Evolutionary conservation across 208 protist species (phyloP).

Genomic region (Angomonas ambiguus): DNA sequence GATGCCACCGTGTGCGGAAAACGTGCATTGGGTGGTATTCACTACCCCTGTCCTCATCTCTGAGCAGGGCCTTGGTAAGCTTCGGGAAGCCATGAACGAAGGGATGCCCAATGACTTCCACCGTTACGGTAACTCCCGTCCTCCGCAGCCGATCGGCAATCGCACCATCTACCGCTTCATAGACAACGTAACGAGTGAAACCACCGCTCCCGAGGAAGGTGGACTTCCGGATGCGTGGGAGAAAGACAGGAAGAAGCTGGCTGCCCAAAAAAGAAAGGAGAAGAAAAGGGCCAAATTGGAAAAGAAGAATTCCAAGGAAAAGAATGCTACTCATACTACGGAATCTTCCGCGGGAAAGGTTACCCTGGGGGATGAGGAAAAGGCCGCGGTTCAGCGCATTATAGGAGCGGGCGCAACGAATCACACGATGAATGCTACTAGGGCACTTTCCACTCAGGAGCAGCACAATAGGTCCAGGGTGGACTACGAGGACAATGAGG

Average conservation of each 20-base stretch:
- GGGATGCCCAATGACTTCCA: constrained; percentile 46
- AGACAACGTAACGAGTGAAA: constrained; percentile 15
- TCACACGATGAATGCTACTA: too few species aligned
- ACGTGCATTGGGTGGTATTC: constrained; percentile 75
- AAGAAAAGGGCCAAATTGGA: not conserved
- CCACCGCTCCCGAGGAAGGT: not conserved
- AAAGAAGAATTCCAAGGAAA: constrained; percentile 6
- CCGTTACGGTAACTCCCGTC: constrained; percentile 46
- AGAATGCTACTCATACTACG: not conserved
- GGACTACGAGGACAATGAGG: too few species aligned
- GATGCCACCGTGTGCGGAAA: constrained; percentile 67
- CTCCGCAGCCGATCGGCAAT: constrained; percentile 56
- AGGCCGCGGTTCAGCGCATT: too few species aligned
- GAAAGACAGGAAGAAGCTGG: not conserved
- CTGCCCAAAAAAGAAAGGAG: not conserved
- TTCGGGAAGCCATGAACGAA: constrained; percentile 40
- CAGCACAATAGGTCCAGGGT: too few species aligned
- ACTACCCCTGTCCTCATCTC: constrained; percentile 69
- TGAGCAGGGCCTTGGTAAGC: constrained; percentile 32
- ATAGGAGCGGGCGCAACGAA: too few species aligned
- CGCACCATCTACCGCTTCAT: constrained; percentile 63
- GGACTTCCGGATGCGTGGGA: constrained; percentile 2
- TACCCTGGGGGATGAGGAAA: too few species aligned
- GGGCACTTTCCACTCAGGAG: too few species aligned
- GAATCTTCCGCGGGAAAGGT: too few species aligned